phyloP scores from a whole-genome alignment of 139 green algal species.

The Dunaliella sp. region DNA sequence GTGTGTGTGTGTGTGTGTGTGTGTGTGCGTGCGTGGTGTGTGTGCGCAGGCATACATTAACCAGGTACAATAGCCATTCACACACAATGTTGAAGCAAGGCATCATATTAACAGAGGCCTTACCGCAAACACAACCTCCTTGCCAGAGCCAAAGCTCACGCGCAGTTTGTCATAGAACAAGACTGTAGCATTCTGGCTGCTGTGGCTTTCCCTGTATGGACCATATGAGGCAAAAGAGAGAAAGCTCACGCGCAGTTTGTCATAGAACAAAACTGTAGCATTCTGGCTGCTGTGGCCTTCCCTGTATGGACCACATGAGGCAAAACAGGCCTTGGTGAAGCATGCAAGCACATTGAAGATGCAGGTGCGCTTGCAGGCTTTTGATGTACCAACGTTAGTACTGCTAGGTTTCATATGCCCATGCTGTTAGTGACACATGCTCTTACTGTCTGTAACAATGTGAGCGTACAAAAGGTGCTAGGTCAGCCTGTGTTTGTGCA shows the following conservation, averaged over 20 bases:
- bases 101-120: background rate
- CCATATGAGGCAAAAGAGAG: too few relatives aligned
- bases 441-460: too few relatives aligned
- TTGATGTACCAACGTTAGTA: too few relatives aligned
- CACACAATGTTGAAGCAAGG: background rate
- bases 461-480: too few relatives aligned
- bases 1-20: background rate
- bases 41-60: background rate
- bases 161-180: slow-evolving; percentile 13
- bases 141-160: background rate
- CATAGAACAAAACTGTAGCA: slow-evolving; percentile 12
- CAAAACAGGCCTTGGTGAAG: too few relatives aligned
- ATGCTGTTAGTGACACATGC: too few relatives aligned
- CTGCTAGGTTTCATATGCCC: too few relatives aligned
- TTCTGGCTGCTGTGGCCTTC: slow-evolving; percentile 7
- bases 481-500: too few relatives aligned
- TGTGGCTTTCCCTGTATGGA: slow-evolving; percentile 9
- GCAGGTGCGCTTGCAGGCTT: too few relatives aligned
- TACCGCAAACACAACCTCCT: background rate
- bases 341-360: too few relatives aligned
- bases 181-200: slow-evolving; percentile 7
- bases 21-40: background rate
- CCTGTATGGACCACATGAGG: slow-evolving; percentile 7
- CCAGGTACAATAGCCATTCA: background rate
- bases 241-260: slow-evolving; percentile 1